These are phyloP conservation scores for Yamagishiella unicocca DNA, from an alignment of 139 green algal species.

Conservation along the genomic window DNA sequence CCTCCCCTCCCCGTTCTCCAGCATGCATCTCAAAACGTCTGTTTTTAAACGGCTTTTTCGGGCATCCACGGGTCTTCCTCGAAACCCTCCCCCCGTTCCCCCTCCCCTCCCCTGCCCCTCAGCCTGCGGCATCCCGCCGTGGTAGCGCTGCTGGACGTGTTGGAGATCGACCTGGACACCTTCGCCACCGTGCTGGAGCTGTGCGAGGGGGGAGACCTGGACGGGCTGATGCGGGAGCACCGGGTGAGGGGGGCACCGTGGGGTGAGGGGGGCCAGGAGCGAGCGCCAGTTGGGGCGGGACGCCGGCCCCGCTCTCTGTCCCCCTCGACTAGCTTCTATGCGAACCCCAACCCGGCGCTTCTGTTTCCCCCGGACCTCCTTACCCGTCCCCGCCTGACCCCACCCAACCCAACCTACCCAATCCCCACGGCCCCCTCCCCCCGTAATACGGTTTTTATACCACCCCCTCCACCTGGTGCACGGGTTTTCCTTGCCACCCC, in stretches of 20 bases:
- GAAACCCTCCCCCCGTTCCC: too few relatives aligned
- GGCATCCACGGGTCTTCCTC: too few relatives aligned
- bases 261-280: not conserved
- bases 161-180: constrained; percentile 92
- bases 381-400: not conserved
- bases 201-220: constrained; percentile 89
- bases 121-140: constrained; percentile 76
- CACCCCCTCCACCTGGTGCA: too few relatives aligned
- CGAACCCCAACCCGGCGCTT: too few relatives aligned
- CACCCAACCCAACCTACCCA: not conserved
- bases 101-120: not conserved
- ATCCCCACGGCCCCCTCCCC: not conserved
- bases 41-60: too few relatives aligned
- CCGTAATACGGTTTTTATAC: too few relatives aligned
- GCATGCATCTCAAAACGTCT: too few relatives aligned
- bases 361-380: not conserved
- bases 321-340: too few relatives aligned
- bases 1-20: too few relatives aligned
- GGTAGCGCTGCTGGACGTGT: constrained; percentile 89
- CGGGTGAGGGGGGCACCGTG: constrained; percentile 43
- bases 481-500: too few relatives aligned
- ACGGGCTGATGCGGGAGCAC: constrained; percentile 83
- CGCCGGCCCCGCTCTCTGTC: too few relatives aligned
- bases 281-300: not conserved
- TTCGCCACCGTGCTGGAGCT: constrained; percentile 96